Evolutionary conservation across 2,329 filamentous ascomycete genomes (phyloP).

Genomic region (Didymella arachidicola): DNA sequence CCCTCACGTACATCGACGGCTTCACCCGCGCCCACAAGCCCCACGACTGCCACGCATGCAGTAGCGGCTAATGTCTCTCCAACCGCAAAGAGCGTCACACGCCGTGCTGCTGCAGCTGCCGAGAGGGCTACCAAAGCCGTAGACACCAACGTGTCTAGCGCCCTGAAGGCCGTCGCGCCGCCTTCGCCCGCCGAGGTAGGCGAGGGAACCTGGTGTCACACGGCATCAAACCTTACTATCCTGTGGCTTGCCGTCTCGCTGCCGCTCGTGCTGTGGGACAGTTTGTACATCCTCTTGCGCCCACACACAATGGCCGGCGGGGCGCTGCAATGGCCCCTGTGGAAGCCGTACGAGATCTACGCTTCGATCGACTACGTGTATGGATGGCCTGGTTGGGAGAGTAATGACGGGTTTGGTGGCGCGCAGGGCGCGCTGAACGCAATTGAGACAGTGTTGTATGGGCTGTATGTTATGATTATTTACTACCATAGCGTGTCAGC

Average conservation of each 20-base stretch:
- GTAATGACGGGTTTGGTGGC: conserved; percentile 74
- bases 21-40: conserved; percentile 39
- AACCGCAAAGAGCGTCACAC: conserved; percentile 28
- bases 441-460: conserved; percentile 72
- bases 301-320: conserved; percentile 85
- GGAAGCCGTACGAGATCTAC: conserved; percentile 81
- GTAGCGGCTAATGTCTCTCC: conserved; percentile 21
- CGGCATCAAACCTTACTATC: conserved; percentile 66
- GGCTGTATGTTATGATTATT: conserved; percentile 66
- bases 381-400: conserved; percentile 74
- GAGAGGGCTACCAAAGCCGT: conserved; percentile 29
- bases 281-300: conserved; percentile 77
- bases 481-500: conserved; percentile 49
- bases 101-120: conserved; percentile 32
- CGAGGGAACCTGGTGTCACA: conserved; percentile 62
- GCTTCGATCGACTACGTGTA: conserved; percentile 82
- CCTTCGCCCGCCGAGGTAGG: conserved; percentile 32
- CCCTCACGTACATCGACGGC: conserved; percentile 44
- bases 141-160: conserved; percentile 27
- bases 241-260: conserved; percentile 78
- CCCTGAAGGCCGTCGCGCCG: conserved; percentile 24
- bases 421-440: conserved; percentile 76
- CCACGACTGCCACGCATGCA: conserved; percentile 24
- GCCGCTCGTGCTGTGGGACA: conserved; percentile 84
- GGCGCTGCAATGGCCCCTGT: conserved; percentile 73